Percentiles rank a stretch among this genome's conserved stretches.
These are phyloP conservation scores for Strigomonas culicis DNA, from an alignment of 208 protist genomes.

Conservation along the genomic window DNA sequence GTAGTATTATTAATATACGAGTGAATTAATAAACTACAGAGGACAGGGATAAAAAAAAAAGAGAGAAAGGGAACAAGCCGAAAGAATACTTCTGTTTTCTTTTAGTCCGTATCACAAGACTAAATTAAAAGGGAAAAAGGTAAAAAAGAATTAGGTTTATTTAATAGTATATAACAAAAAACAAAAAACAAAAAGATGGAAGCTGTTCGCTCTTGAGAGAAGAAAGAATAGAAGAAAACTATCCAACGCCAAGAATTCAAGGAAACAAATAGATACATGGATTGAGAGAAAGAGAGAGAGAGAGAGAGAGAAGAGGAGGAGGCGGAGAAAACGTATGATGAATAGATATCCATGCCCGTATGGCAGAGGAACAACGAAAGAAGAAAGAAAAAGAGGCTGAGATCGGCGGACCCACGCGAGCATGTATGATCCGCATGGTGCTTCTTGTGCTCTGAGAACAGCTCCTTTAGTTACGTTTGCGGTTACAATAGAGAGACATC, in stretches of 20 bases:
- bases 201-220: too few species aligned
- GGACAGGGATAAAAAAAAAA: slow-evolving; percentile 1
- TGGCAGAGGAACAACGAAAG: background rate
- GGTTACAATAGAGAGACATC: too few species aligned
- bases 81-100: background rate
- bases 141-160: background rate
- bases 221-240: too few species aligned
- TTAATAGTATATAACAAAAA: background rate
- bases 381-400: too few species aligned
- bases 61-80: background rate
- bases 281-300: slow-evolving; percentile 1
- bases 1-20: background rate
- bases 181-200: background rate
- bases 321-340: too few species aligned
- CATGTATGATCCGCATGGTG: too few species aligned
- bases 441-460: too few species aligned
- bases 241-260: too few species aligned
- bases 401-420: too few species aligned
- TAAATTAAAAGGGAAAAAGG: slow-evolving; percentile 2
- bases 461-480: too few species aligned
- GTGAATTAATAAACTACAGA: background rate
- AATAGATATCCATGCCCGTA: too few species aligned
- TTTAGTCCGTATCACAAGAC: background rate
- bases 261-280: background rate
- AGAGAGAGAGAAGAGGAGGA: background rate